Evolutionary conservation across 805 yeast species (phyloP).

Genomic region (Candida parachauliodes): DNA sequence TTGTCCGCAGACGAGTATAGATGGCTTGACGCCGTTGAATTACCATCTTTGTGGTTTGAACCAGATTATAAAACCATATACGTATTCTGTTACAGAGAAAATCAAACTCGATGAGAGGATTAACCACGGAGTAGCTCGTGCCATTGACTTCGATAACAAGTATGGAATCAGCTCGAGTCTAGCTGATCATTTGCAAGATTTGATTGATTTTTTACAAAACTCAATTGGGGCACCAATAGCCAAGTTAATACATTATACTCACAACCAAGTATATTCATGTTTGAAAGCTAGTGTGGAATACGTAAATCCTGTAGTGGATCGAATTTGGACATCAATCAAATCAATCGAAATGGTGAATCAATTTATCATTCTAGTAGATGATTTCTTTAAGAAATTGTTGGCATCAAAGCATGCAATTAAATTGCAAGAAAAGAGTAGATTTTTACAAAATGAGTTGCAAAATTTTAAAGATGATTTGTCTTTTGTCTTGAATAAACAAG

Average conservation of each 20-base stretch:
- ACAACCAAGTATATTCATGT: too few species aligned
- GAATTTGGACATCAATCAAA: neutral
- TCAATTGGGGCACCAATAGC: neutral
- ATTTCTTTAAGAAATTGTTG: conserved; percentile 6
- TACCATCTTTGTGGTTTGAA: conserved; percentile 11
- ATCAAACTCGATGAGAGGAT: conserved; percentile 5
- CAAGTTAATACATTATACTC: too few species aligned
- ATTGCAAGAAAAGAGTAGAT: conserved; percentile 20
- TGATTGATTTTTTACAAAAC: conserved; percentile 3
- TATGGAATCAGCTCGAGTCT: neutral
- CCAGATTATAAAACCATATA: conserved; percentile 8
- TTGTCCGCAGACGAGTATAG: conserved; percentile 9
- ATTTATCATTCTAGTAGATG: conserved; percentile 2
- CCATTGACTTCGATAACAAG: neutral
- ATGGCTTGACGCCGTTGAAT: conserved; percentile 8
- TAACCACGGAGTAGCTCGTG: neutral
- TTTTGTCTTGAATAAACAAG: conserved; percentile 10
- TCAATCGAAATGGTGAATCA: conserved; percentile 6
- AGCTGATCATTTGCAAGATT: conserved; percentile 1
- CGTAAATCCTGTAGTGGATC: neutral
- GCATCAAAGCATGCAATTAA: conserved; percentile 10
- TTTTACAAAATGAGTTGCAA: conserved; percentile 23
- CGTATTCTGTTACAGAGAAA: neutral
- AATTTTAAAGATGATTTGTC: conserved; percentile 17
- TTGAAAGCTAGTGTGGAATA: neutral